Base-by-base conservation (phyloP, 768 basidiomycete species). In the Crepidotus variabilis region DNA sequence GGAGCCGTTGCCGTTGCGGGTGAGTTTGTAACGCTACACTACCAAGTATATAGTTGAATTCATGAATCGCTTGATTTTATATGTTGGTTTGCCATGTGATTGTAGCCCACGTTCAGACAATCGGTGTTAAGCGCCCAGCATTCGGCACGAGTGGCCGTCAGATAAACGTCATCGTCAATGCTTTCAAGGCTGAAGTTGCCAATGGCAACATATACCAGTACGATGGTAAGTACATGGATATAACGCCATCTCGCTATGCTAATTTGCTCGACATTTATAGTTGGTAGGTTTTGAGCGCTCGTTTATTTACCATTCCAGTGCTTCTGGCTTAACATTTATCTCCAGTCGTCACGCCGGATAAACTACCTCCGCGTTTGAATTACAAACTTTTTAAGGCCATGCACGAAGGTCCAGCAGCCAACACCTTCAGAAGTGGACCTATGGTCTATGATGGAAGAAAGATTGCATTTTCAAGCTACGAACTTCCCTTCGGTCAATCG, bases 391-490 rank as follows among this genome's bases (percentile, higher is more conserved):
- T 93, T 52, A 74, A 78, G 5, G 72, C 70, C 5, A 68, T 93
- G 4, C 90, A 91, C 63, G 73, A 69, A 2, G 66, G 73, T 0
- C 74, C 79, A 1, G 82, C 83, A 0, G 82, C 82, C 0, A 68
- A 77, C 8, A 68, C 88, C 13, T 93, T 93, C 64, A 83, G 78
- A 1, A 33, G 55, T 16, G 84, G 83, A 2, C 81, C 76, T 3
- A 85, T 77, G 10, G 87, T 81, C 1, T 92, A 92, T 56, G 92
- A 93, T 57, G 90, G 90, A 0, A 77, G 86, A 20, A 92, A 92
- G 68, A 92, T 92, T 56, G 67, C 77, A 21, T 93, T 87, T 62
- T 73, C 86, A 4, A 72, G 82, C 11, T 73, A 77, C 24, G 72
- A 76, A 53, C 71, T 92, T 6, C 77, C 81, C 0, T 79, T 94